Evolutionary conservation across 2,329 filamentous ascomycete species (phyloP).

Genomic region (Calonectria pseudoturangicola): DNA sequence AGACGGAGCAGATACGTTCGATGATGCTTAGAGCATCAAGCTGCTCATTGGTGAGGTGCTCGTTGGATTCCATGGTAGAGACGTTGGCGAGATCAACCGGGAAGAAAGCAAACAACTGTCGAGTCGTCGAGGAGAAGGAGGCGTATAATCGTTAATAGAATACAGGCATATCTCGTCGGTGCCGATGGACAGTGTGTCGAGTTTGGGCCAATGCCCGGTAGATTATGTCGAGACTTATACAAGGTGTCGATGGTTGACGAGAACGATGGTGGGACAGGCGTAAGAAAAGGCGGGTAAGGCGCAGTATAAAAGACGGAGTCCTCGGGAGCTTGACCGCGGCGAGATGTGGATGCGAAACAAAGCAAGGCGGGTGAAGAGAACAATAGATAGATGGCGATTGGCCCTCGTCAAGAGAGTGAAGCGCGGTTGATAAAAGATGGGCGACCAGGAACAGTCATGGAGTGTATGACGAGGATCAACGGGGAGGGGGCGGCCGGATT

Average conservation of each 20-base stretch:
- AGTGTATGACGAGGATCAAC: constrained; percentile 41
- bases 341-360: constrained; percentile 12
- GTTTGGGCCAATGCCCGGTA: neutral
- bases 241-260: constrained; percentile 9
- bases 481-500: constrained; percentile 44
- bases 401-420: constrained; percentile 29
- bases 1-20: constrained; percentile 80
- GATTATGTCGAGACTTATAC: constrained; percentile 1
- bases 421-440: constrained; percentile 39
- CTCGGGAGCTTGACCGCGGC: constrained; percentile 7
- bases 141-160: constrained; percentile 5
- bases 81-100: neutral
- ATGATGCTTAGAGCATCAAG: constrained; percentile 75
- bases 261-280: constrained; percentile 29
- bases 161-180: constrained; percentile 29
- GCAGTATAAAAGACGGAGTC: constrained; percentile 23
- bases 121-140: constrained; percentile 6
- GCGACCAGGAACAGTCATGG: constrained; percentile 40
- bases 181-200: neutral
- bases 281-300: constrained; percentile 39
- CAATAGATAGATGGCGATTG: constrained; percentile 26
- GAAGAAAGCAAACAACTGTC: neutral
- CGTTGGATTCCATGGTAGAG: constrained; percentile 21
- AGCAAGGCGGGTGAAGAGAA: constrained; percentile 10
- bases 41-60: constrained; percentile 57